These are phyloP conservation scores for Fomitopsis schrenkii DNA, from an alignment of 1,284 basidiomycete genomes.

Conservation along the genomic window DNA sequence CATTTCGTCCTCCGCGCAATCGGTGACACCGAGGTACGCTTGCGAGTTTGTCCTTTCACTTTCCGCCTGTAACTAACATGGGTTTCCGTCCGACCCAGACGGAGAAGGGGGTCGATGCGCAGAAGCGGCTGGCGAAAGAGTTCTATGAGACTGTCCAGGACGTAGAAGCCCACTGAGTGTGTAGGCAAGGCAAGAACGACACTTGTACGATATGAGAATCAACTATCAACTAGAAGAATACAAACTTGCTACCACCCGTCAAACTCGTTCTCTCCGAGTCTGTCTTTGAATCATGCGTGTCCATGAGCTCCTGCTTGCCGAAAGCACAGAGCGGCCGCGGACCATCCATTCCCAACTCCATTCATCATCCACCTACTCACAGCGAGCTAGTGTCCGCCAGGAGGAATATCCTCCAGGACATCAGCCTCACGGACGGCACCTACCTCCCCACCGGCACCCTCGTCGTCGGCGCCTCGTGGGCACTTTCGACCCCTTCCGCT, in stretches of 20 bases:
- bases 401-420: constrained; percentile 30
- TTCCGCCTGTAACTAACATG: background rate
- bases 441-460: constrained; percentile 39
- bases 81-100: constrained; percentile 28
- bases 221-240: background rate
- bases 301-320: no score
- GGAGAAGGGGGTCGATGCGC: constrained; percentile 68
- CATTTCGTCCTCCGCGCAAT: constrained; percentile 79
- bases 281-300: no score
- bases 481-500: constrained; percentile 44
- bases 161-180: constrained; percentile 35
- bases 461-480: constrained; percentile 36
- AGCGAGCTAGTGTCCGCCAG: constrained; percentile 22
- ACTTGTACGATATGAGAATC: background rate
- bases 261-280: no score
- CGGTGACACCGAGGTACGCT: constrained; percentile 49
- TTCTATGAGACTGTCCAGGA: constrained; percentile 85
- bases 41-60: background rate
- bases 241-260: no score
- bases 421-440: constrained; percentile 37
- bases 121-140: constrained; percentile 78
- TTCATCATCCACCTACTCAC: constrained; percentile 14
- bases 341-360: constrained; percentile 5
- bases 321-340: background rate
- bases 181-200: background rate